phyloP scores from a whole-genome alignment of 2,329 filamentous ascomycete genomes.

The Penicillium brasilianum region DNA sequence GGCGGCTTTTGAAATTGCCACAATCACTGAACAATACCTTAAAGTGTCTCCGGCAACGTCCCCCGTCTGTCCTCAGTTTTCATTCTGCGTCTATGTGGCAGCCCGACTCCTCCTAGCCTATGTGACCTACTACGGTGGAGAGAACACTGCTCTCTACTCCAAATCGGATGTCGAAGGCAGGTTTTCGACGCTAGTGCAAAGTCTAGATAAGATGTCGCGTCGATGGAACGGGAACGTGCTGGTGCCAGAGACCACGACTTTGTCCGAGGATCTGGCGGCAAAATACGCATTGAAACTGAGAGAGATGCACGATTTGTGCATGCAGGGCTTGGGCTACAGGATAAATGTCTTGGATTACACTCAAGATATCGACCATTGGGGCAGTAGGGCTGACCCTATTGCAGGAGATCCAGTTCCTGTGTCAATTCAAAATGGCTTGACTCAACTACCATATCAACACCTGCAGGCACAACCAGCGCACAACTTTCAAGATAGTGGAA shows the following conservation, averaged over 20 bases:
- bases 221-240: neutral
- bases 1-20: conserved; percentile 54
- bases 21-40: conserved; percentile 55
- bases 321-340: conserved; percentile 7
- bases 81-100: conserved; percentile 54
- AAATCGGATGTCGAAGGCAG: neutral
- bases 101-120: conserved; percentile 27
- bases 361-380: conserved; percentile 17
- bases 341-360: conserved; percentile 19
- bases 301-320: conserved; percentile 9
- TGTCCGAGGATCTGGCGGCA: neutral
- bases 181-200: neutral
- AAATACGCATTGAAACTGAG: neutral
- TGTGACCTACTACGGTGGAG: neutral
- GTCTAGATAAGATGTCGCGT: neutral
- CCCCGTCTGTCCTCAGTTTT: conserved; percentile 46
- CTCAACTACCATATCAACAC: neutral
- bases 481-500: neutral
- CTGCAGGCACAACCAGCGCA: neutral
- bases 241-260: neutral
- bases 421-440: neutral
- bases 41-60: conserved; percentile 33
- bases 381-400: conserved; percentile 1
- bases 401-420: neutral
- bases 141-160: neutral